Conservation (phyloP, 192 early-diverging fungal species). For the Spinellus fusiger region DNA sequence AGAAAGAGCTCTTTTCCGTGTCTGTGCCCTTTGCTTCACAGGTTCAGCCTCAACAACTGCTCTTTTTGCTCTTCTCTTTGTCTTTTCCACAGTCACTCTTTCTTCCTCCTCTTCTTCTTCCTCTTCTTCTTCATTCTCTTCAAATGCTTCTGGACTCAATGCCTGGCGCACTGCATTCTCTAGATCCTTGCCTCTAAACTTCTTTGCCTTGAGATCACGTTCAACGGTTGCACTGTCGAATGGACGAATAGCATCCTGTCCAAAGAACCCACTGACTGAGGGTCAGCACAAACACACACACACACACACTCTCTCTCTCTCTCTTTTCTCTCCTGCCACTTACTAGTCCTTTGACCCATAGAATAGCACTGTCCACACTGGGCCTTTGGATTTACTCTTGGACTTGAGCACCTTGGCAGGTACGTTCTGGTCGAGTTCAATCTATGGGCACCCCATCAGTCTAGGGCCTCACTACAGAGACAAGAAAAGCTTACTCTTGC, state of each 20-base stretch:
- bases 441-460: constrained; percentile 8
- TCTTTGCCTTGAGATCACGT: constrained; percentile 34
- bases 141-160: constrained; percentile 24
- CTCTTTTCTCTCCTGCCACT: constrained; percentile 5
- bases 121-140: constrained; percentile 11
- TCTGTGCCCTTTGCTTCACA: not conserved
- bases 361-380: constrained; percentile 35
- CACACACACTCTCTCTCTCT: not conserved
- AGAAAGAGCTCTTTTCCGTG: not conserved
- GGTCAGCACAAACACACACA: not conserved
- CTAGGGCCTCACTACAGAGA: not conserved
- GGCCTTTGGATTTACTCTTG: constrained; percentile 34
- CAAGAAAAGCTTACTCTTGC: constrained; percentile 42
- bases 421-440: constrained; percentile 33
- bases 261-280: constrained; percentile 32
- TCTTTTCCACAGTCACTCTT: not conserved
- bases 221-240: constrained; percentile 25
- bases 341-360: constrained; percentile 44
- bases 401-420: constrained; percentile 30
- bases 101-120: constrained; percentile 18
- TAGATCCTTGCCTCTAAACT: constrained; percentile 36
- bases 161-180: constrained; percentile 27
- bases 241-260: constrained; percentile 31
- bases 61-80: constrained; percentile 2
- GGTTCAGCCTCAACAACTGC: constrained; percentile 5